These are phyloP conservation scores for Crithidia bombi DNA, from an alignment of 208 protist species.

Conservation along the genomic window DNA sequence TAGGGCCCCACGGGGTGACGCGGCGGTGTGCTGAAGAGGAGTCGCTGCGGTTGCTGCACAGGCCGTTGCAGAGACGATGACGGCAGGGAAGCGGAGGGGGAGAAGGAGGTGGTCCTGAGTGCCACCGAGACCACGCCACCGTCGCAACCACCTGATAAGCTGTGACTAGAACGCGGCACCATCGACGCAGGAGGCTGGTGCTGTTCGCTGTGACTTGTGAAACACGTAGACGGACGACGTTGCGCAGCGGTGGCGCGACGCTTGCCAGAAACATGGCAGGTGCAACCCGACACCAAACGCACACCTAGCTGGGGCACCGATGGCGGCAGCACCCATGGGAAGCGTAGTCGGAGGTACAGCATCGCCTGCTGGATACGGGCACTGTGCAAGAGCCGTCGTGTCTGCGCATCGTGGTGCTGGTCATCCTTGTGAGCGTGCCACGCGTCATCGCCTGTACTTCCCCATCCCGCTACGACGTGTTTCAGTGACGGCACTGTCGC, in stretches of 20 bases:
- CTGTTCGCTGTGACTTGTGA: background rate
- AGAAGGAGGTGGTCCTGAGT: background rate
- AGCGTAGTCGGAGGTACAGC: constrained; percentile 47
- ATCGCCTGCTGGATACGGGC: constrained; percentile 14
- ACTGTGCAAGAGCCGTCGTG: background rate
- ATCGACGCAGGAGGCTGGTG: background rate
- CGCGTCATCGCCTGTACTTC: background rate
- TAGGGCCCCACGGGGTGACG: constrained; percentile 13
- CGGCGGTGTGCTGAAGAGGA: constrained; percentile 15
- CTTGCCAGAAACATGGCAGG: constrained; percentile 32
- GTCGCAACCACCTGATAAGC: background rate
- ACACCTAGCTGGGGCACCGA: constrained; percentile 16
- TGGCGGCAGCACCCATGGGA: constrained; percentile 47
- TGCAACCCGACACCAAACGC: constrained; percentile 26
- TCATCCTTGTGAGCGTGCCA: background rate
- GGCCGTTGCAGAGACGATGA: background rate
- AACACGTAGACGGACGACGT: background rate
- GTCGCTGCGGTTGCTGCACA: constrained; percentile 3
- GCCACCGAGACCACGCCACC: background rate
- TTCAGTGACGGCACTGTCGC: constrained; percentile 39
- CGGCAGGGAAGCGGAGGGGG: no score
- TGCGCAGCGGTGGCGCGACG: constrained; percentile 16
- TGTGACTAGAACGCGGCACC: constrained; percentile 11
- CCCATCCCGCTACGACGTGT: constrained; percentile 36
- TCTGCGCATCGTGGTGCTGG: constrained; percentile 1